phyloP scores from a whole-genome alignment of 2,329 filamentous ascomycete genomes.

The Paecilomyces niveus region DNA sequence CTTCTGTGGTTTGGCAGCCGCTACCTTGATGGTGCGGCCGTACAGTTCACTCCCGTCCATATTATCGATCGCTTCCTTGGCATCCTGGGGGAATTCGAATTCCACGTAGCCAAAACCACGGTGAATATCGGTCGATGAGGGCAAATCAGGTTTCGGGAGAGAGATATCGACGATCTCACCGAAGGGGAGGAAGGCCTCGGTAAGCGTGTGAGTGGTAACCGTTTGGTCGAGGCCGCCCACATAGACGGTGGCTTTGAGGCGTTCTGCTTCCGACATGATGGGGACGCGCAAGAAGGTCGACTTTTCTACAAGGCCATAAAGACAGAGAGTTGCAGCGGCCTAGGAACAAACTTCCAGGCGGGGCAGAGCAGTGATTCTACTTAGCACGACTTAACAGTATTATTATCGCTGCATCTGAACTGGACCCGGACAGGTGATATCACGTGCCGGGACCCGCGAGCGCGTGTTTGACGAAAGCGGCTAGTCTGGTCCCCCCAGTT shows the following conservation, averaged over 20 bases:
- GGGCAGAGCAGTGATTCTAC: background rate
- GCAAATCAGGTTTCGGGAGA: slow-evolving; percentile 78
- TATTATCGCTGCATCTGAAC: background rate
- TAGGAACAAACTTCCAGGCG: no score
- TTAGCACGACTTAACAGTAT: no score
- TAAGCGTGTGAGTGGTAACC: slow-evolving; percentile 67
- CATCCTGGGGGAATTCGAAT: slow-evolving; percentile 78
- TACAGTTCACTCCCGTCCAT: slow-evolving; percentile 98
- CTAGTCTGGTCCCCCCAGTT: background rate
- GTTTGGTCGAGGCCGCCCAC: slow-evolving; percentile 79
- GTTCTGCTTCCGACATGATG: slow-evolving; percentile 70
- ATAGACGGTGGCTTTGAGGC: slow-evolving; percentile 87
- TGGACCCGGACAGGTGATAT: slow-evolving; percentile 19
- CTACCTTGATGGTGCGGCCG: slow-evolving; percentile 85
- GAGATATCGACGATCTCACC: slow-evolving; percentile 91
- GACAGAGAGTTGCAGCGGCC: background rate
- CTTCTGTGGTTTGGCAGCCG: slow-evolving; percentile 85
- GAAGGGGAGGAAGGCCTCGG: slow-evolving; percentile 92
- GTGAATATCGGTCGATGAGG: slow-evolving; percentile 71
- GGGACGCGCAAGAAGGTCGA: slow-evolving; percentile 3
- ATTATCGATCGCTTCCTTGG: slow-evolving; percentile 93
- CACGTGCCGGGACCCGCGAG: slow-evolving; percentile 21
- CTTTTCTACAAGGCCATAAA: background rate
- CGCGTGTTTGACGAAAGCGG: slow-evolving; percentile 23
- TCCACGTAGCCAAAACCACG: slow-evolving; percentile 96